These are phyloP conservation scores for Aspergillus proliferans DNA, from an alignment of 2,329 filamentous ascomycete species.

Conservation along the genomic window DNA sequence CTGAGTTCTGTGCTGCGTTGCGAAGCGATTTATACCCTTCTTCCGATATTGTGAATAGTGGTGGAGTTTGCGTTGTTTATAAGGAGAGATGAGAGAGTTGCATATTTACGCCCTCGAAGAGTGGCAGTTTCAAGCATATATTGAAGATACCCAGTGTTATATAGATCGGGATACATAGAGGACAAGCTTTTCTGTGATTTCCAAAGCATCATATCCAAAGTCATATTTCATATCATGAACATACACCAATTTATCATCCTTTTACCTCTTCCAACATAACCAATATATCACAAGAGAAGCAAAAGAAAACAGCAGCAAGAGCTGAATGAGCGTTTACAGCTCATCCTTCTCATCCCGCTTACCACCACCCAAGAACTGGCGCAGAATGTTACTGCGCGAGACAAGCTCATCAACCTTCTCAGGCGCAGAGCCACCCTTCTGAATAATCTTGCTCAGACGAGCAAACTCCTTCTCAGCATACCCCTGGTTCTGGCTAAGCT, in stretches of 20 bases:
- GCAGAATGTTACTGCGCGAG: constrained; percentile 80
- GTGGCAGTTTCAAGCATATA: too few species aligned
- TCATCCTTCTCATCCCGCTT: constrained; percentile 61
- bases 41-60: not conserved
- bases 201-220: too few species aligned
- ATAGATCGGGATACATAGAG: too few species aligned
- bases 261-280: not conserved
- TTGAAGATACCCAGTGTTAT: too few species aligned
- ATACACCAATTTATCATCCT: not conserved
- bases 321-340: constrained; percentile 35
- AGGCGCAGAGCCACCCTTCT: constrained; percentile 77
- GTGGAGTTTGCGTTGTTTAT: not conserved
- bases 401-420: constrained; percentile 85
- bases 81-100: not conserved
- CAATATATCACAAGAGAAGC: too few species aligned
- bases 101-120: too few species aligned
- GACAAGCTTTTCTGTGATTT: too few species aligned
- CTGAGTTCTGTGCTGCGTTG: not conserved
- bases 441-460: constrained; percentile 70
- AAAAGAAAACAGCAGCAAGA: too few species aligned
- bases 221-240: not conserved
- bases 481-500: constrained; percentile 68
- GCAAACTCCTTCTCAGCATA: constrained; percentile 82
- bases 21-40: not conserved
- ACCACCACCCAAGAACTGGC: constrained; percentile 62